Conservation (phyloP, 257 asterid species). For the Capsicum rhomboideum region DNA sequence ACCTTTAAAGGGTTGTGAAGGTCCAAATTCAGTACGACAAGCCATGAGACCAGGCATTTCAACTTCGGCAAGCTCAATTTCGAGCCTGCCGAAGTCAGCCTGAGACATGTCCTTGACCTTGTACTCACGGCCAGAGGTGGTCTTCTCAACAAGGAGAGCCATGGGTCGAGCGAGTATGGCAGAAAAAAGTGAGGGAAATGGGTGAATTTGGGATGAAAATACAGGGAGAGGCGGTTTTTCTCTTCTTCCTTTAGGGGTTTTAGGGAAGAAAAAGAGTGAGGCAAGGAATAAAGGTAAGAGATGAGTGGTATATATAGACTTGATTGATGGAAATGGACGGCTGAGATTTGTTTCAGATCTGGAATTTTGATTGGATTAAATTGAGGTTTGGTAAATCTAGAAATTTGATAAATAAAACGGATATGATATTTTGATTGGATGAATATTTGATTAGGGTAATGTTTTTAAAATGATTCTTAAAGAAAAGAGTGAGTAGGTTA, state of each 20-base stretch:
- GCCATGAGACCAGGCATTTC: constrained; percentile 88
- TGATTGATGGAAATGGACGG: constrained; percentile 6
- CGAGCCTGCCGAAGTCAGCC: constrained; percentile 88
- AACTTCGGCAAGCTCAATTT: constrained; percentile 80
- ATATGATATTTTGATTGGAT: not conserved
- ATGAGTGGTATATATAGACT: constrained; percentile 16
- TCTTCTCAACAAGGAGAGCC: constrained; percentile 71
- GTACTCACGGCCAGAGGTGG: constrained; percentile 74
- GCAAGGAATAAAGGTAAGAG: not conserved
- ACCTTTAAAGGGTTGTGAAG: constrained; percentile 68
- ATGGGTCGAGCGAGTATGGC: constrained; percentile 11
- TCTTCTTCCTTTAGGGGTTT: not conserved
- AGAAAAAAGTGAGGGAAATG: not conserved
- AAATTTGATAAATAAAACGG: not conserved
- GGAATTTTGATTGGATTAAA: not conserved
- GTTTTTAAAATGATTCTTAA: too few relatives aligned
- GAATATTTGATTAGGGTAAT: too few relatives aligned
- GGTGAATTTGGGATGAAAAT: not conserved
- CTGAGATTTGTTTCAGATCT: constrained; percentile 9
- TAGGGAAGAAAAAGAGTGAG: constrained; percentile 9
- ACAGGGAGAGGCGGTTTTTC: not conserved
- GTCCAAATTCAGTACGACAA: constrained; percentile 68
- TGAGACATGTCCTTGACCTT: constrained; percentile 92
- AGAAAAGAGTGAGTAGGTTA: too few relatives aligned
- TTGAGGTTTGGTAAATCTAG: constrained; percentile 5